Base-by-base conservation (phyloP, 371 early-diverging fungal species). In the Cokeromyces recurvatus region DNA sequence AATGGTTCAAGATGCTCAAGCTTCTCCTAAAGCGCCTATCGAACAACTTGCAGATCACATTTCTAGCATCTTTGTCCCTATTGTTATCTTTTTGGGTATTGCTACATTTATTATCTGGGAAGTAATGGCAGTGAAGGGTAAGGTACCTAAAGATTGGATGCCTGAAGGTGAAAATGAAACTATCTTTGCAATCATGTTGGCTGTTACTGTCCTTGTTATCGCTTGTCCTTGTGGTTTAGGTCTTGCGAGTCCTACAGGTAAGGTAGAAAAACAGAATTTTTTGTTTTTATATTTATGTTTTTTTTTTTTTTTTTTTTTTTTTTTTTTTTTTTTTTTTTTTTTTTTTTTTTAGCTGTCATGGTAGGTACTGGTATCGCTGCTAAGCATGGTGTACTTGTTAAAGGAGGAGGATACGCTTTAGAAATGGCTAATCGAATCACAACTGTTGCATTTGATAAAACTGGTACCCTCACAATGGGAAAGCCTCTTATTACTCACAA, bases 371-470 rank as follows among this genome's bases (percentile, higher is more conserved):
- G 87, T 31, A 77, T 94, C 16, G 90, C 93, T n/a, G 85, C 89
- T 23, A 62, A 62, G 56, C 76, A 71, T 59, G 93, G 66, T 63
- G 66, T 76, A 2, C 70, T 81, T 14, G 70, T 71, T 14, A 76
- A 76, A 51, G 76, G 76, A 8, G 76, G 76, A 16, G 76, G 59
- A 9, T 54, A 71, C 48, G 72, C 72, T 10, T 48, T 76, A 10
- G 76, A 76, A 48, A 79, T 82, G 75, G 90, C 91, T 12, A 96
- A 92, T 42, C 87, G 90, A 50, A 79, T 97, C 34, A 87, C 94
- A 51, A 87, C 95, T 2, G 89, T 95, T 50, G 94, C 91, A 41
- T 97, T 94, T 74, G 91, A 91, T 66, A 91, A 91, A 63, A 91
- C 91, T 1, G 91, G 91, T 7, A 91, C 91, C 0, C 47, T 91